Evolutionary conservation across 75 land plant genomes (phyloP).

Genomic region (Larix kaempferi): DNA sequence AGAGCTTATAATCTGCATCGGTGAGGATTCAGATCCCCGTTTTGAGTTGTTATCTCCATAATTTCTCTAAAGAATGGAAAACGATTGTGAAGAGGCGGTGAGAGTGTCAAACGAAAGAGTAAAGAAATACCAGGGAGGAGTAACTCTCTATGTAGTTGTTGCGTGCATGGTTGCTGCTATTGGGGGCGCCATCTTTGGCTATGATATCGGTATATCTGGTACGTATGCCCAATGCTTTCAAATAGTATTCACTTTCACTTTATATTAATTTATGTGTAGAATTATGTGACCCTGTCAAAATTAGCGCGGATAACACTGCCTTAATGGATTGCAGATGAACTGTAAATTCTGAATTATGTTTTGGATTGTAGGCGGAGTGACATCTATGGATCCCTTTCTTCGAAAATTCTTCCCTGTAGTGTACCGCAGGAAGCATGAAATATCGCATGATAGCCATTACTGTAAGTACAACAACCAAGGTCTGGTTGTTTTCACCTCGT

Average conservation of each 20-base stretch:
- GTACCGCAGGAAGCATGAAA: constrained; percentile 40
- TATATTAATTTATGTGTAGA: too few relatives aligned
- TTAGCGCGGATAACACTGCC: too few relatives aligned
- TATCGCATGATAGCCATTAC: constrained; percentile 49
- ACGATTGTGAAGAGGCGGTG: background rate
- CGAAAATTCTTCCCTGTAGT: constrained; percentile 68
- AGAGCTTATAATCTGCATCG: too few relatives aligned
- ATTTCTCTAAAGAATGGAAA: too few relatives aligned
- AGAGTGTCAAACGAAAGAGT: background rate
- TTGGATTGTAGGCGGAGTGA: too few relatives aligned
- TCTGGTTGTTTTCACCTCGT: constrained; percentile 82
- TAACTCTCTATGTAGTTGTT: constrained; percentile 8
- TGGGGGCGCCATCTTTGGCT: constrained; percentile 18
- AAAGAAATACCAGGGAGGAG: constrained; percentile 8
- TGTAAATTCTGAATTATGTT: too few relatives aligned
- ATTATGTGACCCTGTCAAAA: too few relatives aligned
- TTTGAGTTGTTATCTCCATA: too few relatives aligned
- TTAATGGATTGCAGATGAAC: too few relatives aligned
- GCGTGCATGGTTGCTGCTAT: constrained; percentile 18
- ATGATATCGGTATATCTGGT: constrained; percentile 1
- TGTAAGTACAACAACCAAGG: constrained; percentile 89
- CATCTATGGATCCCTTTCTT: too few relatives aligned
- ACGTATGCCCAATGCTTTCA: background rate
- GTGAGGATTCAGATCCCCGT: too few relatives aligned
- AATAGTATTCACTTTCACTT: too few relatives aligned